Conservation (phyloP, 495 filamentous ascomycete species). For the Lasiosphaeris hirsuta region DNA sequence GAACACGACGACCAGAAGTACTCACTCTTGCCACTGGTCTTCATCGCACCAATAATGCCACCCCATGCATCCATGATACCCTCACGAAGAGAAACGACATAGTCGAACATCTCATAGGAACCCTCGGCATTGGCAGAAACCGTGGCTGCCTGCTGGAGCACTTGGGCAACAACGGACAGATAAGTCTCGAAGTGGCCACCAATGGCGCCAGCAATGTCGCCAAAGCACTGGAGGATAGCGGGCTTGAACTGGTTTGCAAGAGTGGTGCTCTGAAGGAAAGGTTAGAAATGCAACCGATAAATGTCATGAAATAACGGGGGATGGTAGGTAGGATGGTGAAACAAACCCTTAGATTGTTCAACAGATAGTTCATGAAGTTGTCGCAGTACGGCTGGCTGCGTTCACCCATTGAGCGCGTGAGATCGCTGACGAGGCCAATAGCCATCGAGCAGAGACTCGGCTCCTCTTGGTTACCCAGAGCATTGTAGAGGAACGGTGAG, state of each 20-base stretch:
- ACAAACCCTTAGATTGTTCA: slow-evolving; percentile 83
- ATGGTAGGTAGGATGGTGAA: slow-evolving; percentile 3
- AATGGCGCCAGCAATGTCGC: slow-evolving; percentile 96
- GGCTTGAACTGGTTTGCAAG: slow-evolving; percentile 97
- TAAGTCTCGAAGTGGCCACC: slow-evolving; percentile 89
- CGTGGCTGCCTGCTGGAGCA: slow-evolving; percentile 85
- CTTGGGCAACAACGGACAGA: slow-evolving; percentile 83
- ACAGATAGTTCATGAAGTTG: slow-evolving; percentile 92
- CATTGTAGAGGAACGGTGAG: slow-evolving; percentile 83
- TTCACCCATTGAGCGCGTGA: slow-evolving; percentile 85
- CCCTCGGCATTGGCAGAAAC: slow-evolving; percentile 70
- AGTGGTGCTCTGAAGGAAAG: slow-evolving; percentile 51
- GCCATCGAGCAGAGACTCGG: slow-evolving; percentile 92
- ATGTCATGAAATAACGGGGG: background rate
- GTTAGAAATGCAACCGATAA: slow-evolving; percentile 28
- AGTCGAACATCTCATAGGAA: slow-evolving; percentile 89
- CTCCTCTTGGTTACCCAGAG: slow-evolving; percentile 92
- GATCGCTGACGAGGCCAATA: slow-evolving; percentile 94
- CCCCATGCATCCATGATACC: slow-evolving; percentile 99
- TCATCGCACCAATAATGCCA: slow-evolving; percentile 90
- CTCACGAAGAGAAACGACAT: slow-evolving; percentile 88
- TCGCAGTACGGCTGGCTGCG: slow-evolving; percentile 93
- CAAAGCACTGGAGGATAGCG: slow-evolving; percentile 95
- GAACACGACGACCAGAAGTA: slow-evolving; percentile 1
- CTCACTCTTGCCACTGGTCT: slow-evolving; percentile 71